These are phyloP conservation scores for Pyrus communis DNA, from an alignment of 306 rosid genomes.

Conservation along the genomic window DNA sequence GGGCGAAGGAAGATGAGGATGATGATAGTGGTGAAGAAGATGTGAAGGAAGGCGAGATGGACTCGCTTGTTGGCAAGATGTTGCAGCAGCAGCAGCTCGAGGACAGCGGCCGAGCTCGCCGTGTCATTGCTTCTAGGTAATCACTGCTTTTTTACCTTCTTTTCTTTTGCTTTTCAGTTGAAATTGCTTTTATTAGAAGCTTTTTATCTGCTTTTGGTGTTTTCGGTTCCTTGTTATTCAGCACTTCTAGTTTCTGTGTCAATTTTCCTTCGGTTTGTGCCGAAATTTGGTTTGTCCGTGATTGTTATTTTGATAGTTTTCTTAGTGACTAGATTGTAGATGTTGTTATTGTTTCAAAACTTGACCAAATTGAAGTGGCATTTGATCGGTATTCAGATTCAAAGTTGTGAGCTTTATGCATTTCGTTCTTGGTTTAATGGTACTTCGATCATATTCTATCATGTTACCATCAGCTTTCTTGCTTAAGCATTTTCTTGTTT, in stretches of 20 bases:
- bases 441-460: not conserved
- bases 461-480: not conserved
- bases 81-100: conserved; percentile 73
- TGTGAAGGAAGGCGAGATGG: conserved; percentile 44
- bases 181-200: not conserved
- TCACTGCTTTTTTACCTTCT: not conserved
- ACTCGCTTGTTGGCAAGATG: conserved; percentile 60
- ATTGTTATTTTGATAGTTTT: not conserved
- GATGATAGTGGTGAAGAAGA: conserved; percentile 16
- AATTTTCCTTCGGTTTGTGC: not conserved
- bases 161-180: not conserved
- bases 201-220: not conserved
- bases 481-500: not conserved
- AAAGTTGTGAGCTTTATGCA: not conserved
- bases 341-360: not conserved
- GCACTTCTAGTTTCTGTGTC: not conserved
- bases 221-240: not conserved
- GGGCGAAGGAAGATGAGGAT: conserved; percentile 43
- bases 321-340: not conserved
- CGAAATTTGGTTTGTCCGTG: not conserved
- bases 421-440: not conserved
- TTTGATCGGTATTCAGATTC: not conserved
- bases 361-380: not conserved
- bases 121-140: conserved; percentile 68
- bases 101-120: conserved; percentile 75